phyloP scores from a whole-genome alignment of 768 basidiomycete species.

The Pisolithus albus region DNA sequence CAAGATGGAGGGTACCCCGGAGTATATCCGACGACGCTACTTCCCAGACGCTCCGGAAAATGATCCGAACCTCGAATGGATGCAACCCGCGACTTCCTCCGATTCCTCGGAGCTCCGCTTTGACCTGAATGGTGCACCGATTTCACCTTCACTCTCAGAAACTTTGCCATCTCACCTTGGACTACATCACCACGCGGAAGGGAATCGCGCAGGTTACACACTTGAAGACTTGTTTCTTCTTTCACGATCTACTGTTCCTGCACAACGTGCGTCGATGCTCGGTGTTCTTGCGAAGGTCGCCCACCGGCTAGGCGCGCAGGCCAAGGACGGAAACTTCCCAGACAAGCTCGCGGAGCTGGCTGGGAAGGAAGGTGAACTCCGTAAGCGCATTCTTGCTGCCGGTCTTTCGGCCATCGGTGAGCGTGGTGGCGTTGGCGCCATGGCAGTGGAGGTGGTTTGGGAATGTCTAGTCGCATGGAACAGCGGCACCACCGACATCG shows the following conservation, averaged over 20 bases:
- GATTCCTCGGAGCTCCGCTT: conserved; percentile 47
- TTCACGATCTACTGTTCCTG: conserved; percentile 72
- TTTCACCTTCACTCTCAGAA: conserved; percentile 47
- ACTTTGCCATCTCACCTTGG: conserved; percentile 78
- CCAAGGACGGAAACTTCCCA: neutral
- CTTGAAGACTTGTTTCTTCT: conserved; percentile 79
- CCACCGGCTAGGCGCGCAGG: conserved; percentile 23
- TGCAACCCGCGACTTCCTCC: conserved; percentile 29
- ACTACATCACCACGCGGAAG: conserved; percentile 84
- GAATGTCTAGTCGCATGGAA: conserved; percentile 68
- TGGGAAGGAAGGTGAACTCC: conserved; percentile 36
- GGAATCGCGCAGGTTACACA: conserved; percentile 76
- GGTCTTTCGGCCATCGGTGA: conserved; percentile 62
- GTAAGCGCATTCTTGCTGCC: conserved; percentile 59
- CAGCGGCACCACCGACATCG: conserved; percentile 16
- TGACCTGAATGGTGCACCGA: conserved; percentile 66
- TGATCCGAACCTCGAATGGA: conserved; percentile 80
- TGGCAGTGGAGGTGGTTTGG: conserved; percentile 70
- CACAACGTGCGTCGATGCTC: conserved; percentile 30
- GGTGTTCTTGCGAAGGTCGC: conserved; percentile 60
- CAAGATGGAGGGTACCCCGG: conserved; percentile 62
- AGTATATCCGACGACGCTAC: conserved; percentile 76
- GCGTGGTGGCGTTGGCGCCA: conserved; percentile 57
- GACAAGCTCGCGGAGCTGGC: conserved; percentile 9
- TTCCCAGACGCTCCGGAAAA: conserved; percentile 66